A percentile compares a stretch with the other conserved stretches of the same genome.
Evolutionary conservation across 1,139 yeast genomes (phyloP).

Genomic region (Blastobotrys ciferrii): DNA sequence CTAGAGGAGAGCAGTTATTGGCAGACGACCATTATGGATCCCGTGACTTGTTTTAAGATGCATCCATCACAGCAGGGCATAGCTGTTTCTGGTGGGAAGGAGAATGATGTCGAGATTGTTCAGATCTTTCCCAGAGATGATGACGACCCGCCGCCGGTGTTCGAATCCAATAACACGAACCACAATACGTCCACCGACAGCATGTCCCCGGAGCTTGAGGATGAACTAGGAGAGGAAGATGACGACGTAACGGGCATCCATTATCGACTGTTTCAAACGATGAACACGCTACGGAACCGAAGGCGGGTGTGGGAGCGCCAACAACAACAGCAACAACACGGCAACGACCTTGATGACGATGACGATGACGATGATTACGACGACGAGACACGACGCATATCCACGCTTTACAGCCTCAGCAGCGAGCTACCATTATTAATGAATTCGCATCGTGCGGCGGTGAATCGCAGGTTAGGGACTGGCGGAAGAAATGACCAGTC

Average conservation of each 20-base stretch:
- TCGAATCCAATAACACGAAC: neutral
- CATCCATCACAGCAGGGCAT: conserved; percentile 35
- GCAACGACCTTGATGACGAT: neutral
- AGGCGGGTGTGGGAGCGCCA: conserved; percentile 1
- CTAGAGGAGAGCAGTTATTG: conserved; percentile 18
- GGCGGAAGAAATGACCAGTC: neutral
- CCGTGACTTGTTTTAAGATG: conserved; percentile 41
- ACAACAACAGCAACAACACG: neutral
- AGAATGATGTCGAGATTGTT: conserved; percentile 41
- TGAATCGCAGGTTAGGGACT: neutral
- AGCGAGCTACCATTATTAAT: conserved; percentile 2
- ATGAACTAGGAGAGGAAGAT: conserved; percentile 4
- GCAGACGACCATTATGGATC: conserved; percentile 34
- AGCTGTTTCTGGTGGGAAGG: conserved; percentile 47
- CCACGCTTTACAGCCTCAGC: neutral
- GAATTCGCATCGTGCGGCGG: conserved; percentile 2
- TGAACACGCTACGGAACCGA: neutral
- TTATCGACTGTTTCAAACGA: neutral
- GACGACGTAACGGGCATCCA: neutral
- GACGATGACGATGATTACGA: conserved; percentile 1
- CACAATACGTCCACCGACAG: neutral
- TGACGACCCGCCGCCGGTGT: conserved; percentile 7
- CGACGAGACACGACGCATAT: neutral
- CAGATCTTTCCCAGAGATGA: conserved; percentile 18
- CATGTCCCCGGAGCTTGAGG: conserved; percentile 3